phyloP scores from a whole-genome alignment of 2,329 filamentous ascomycete species.

The Colletotrichum limetticola region DNA sequence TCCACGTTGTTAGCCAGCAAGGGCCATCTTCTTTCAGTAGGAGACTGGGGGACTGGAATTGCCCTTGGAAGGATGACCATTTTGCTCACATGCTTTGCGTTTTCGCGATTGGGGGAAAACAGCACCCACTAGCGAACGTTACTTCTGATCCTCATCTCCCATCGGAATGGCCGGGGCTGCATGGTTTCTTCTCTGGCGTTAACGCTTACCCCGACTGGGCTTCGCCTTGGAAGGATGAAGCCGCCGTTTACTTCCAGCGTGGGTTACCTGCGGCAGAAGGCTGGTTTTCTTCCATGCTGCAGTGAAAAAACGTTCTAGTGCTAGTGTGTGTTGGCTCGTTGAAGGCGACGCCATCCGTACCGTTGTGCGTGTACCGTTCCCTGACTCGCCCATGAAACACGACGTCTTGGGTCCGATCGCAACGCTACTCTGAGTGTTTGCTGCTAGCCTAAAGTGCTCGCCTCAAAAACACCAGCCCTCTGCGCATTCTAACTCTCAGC shows the following conservation, averaged over 20 bases:
- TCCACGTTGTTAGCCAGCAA: conserved; percentile 6
- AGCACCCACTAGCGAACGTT: not conserved
- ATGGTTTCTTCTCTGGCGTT: not conserved
- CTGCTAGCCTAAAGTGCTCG: conserved; percentile 5
- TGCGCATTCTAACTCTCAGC: not conserved
- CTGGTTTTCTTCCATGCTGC: not conserved
- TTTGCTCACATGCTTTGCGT: conserved; percentile 13
- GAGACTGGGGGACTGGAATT: not conserved
- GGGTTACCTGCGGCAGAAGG: conserved; percentile 17
- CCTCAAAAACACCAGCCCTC: conserved; percentile 14
- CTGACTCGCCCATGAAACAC: conserved; percentile 33
- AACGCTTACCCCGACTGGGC: conserved; percentile 5
- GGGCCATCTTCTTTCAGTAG: not conserved
- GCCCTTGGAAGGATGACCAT: not conserved
- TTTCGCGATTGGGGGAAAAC: not conserved
- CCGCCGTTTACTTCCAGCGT: conserved; percentile 22
- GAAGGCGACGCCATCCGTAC: conserved; percentile 23
- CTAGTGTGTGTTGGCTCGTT: not conserved
- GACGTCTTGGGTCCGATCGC: conserved; percentile 20
- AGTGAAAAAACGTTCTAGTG: conserved; percentile 4
- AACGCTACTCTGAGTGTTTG: conserved; percentile 11
- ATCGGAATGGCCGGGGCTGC: conserved; percentile 9
- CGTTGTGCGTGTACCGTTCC: conserved; percentile 7
- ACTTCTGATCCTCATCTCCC: conserved; percentile 11
- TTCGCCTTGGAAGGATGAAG: conserved; percentile 20